Conservation (phyloP, 1,139 yeast genomes). For the Geotrichum australiense region DNA sequence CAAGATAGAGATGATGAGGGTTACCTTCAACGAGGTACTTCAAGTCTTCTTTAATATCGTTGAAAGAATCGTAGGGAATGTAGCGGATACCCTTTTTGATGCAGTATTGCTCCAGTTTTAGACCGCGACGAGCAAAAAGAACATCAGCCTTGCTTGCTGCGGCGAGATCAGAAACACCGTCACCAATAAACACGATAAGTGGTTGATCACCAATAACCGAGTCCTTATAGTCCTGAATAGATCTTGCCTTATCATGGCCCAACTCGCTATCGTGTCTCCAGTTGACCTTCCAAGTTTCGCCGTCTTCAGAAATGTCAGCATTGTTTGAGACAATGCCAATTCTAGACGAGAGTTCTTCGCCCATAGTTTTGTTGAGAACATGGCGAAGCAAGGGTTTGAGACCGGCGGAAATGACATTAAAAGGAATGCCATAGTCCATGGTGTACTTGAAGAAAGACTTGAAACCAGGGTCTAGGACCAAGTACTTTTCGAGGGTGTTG, state of each 20-base stretch:
- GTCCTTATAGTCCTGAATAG: constrained; percentile 44
- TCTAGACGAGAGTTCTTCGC: constrained; percentile 46
- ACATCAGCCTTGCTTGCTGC: constrained; percentile 42
- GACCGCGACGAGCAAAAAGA: constrained; percentile 39
- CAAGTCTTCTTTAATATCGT: constrained; percentile 36
- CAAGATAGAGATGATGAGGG: constrained; percentile 28
- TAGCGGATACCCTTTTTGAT: constrained; percentile 37
- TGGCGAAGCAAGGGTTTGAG: constrained; percentile 56
- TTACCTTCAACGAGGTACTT: constrained; percentile 31
- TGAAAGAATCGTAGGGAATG: constrained; percentile 39
- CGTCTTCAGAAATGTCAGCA: constrained; percentile 41
- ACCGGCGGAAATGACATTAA: constrained; percentile 61
- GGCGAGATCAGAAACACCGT: constrained; percentile 42
- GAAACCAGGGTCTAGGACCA: constrained; percentile 57
- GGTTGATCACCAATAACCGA: constrained; percentile 27
- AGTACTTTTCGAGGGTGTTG: constrained; percentile 44
- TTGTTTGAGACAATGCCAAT: constrained; percentile 58
- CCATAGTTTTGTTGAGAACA: constrained; percentile 52
- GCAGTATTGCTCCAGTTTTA: constrained; percentile 39
- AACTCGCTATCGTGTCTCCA: constrained; percentile 56
- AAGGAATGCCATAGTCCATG: constrained; percentile 45
- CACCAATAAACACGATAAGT: constrained; percentile 39
- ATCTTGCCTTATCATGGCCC: constrained; percentile 61
- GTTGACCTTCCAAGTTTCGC: constrained; percentile 48
- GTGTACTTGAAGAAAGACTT: constrained; percentile 50